Percentiles rank a stretch among this genome's conserved stretches.
phyloP scores from a whole-genome alignment of 2,329 filamentous ascomycete species.

The Beauveria sp. region DNA sequence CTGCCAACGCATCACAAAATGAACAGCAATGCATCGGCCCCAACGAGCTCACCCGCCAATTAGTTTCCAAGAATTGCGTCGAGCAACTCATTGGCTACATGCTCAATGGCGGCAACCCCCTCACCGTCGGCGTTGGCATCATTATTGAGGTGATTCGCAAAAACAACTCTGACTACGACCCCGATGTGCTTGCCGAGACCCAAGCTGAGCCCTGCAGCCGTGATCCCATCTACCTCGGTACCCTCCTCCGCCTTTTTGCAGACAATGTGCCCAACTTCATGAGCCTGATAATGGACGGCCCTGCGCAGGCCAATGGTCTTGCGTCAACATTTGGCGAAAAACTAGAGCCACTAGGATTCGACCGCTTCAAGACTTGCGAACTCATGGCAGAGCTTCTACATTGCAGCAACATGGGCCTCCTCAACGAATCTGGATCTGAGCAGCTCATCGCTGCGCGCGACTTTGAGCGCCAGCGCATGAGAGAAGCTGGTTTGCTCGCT shows the following conservation, averaged over 20 bases:
- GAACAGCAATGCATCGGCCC: slow-evolving; percentile 98
- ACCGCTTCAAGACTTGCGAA: slow-evolving; percentile 97
- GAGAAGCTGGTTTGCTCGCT: slow-evolving; percentile 64
- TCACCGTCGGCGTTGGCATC: slow-evolving; percentile 94
- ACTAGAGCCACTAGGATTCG: slow-evolving; percentile 92
- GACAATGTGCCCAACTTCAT: slow-evolving; percentile 91
- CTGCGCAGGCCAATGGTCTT: slow-evolving; percentile 64
- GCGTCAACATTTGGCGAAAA: slow-evolving; percentile 83
- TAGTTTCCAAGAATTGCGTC: slow-evolving; percentile 81
- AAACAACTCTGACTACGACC: slow-evolving; percentile 98
- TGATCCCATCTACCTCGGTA: slow-evolving; percentile 94
- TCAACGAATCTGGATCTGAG: slow-evolving; percentile 88
- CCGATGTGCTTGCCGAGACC: slow-evolving; percentile 76
- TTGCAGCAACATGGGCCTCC: slow-evolving; percentile 95
- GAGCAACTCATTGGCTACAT: slow-evolving; percentile 83
- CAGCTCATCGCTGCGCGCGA: slow-evolving; percentile 76
- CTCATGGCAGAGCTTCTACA: slow-evolving; percentile 96
- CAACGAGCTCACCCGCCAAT: slow-evolving; percentile 89
- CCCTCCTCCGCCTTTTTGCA: slow-evolving; percentile 80
- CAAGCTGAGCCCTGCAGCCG: slow-evolving; percentile 72
- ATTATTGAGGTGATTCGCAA: slow-evolving; percentile 98
- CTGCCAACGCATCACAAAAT: slow-evolving; percentile 94
- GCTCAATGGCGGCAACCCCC: slow-evolving; percentile 84
- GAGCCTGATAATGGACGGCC: slow-evolving; percentile 74
- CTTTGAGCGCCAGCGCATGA: slow-evolving; percentile 69